A percentile compares a stretch with the other conserved stretches of the same genome.
phyloP scores from a whole-genome alignment of 2,329 filamentous ascomycete species.

The Falciphora oryzae region DNA sequence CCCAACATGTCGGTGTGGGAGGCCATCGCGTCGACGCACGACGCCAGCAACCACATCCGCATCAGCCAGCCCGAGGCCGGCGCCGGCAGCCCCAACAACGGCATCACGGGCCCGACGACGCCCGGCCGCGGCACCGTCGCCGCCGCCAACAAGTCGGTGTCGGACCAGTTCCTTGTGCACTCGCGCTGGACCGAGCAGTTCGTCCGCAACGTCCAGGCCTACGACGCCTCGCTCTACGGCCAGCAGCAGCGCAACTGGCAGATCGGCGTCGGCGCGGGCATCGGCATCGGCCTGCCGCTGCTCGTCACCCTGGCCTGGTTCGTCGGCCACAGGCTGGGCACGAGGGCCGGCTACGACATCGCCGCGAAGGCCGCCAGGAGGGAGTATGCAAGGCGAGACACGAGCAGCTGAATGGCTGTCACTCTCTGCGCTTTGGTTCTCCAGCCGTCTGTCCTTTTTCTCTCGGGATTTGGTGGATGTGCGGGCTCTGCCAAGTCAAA shows the following conservation, averaged over 20 bases:
- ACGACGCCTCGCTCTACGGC: conserved; percentile 8
- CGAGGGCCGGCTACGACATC: conserved; percentile 8
- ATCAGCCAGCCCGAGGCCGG: conserved; percentile 8
- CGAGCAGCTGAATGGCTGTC: background rate
- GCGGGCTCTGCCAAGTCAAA: background rate
- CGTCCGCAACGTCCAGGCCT: conserved; percentile 6
- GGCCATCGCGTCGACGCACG: conserved; percentile 8
- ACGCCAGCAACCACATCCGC: conserved; percentile 10
- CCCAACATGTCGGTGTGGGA: conserved; percentile 3
- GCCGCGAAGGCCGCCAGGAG: conserved; percentile 7
- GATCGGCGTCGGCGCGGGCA: conserved; percentile 10
- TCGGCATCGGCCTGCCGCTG: conserved; percentile 10
- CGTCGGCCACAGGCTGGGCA: conserved; percentile 9
- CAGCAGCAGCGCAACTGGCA: conserved; percentile 12
- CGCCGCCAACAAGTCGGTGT: background rate
- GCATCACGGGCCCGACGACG: background rate
- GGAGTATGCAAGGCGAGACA: background rate
- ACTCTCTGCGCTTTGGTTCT: too few relatives aligned
- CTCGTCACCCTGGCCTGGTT: conserved; percentile 6
- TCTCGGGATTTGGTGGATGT: too few relatives aligned
- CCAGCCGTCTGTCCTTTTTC: background rate
- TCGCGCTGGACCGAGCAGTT: conserved; percentile 9
- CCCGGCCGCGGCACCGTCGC: background rate
- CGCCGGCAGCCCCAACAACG: background rate
- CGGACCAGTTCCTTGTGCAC: conserved; percentile 10